Evolutionary conservation across 108 stramenopile species (phyloP), one percentile per base, ranked within the genome.

Genomic region (Mayamaea pseudoterrestris): DNA sequence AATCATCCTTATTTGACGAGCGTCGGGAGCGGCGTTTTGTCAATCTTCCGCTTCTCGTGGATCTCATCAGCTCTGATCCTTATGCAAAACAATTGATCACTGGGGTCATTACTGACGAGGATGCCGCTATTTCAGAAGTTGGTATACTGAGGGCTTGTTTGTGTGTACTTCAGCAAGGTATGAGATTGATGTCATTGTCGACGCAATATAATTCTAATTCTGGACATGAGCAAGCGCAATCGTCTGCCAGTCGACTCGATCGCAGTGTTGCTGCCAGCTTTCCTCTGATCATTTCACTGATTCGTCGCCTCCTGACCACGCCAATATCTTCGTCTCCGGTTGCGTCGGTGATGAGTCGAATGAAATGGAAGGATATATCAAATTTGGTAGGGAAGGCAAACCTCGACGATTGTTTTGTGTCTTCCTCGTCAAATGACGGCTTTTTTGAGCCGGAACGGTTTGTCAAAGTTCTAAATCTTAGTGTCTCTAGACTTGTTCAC

Each of bases 1-100:
- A 74, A 32, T 40, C 69, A 3, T 79, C 65, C 47, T 50, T 89
- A 23, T 79, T 74, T 40, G 80, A 81, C 50, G 87, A 89, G 44
- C 79, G 76, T 42, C 47, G 83, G 31, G 79, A 79, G 8, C 65
- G 77, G 27, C 65, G 77, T 14, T 44, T 53, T 27, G 57, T 84
- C 11, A 84, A 90, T 50, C 49, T 80, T 12, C 74, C 70, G 7
- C 61, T 88, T n/a, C 58, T 88, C 2, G 32, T 71, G 18, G 29
- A 46, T 30, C 44, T 76, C 5, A 56, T 54, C 22, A 29, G 48
- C 17, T 31, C 32, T 12, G 41, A 65, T 31, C 13, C 27, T 23
- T n/a, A n/a, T n/a, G n/a, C n/a, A n/a, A n/a, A n/a, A n/a, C n/a
- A n/a, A n/a, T n/a, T n/a, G n/a, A n/a, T n/a, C n/a, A n/a, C n/a